A percentile compares a stretch with the other conserved stretches of the same genome.
Evolutionary conservation across 306 rosid species (phyloP).

Genomic region (Canavalia gladiata): DNA sequence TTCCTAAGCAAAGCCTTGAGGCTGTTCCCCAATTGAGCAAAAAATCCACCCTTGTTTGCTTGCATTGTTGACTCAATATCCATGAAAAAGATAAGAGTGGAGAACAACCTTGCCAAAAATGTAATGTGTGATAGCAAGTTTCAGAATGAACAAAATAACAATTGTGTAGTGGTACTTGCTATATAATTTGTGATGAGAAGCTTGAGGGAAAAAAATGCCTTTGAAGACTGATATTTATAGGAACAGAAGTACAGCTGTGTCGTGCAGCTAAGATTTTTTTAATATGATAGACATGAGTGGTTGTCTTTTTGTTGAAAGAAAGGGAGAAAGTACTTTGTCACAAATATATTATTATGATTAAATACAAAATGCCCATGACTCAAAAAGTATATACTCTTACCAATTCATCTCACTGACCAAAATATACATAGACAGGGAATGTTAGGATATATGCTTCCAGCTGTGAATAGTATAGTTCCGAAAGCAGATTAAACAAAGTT

Average conservation of each 20-base stretch:
- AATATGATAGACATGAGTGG: constrained; percentile 52
- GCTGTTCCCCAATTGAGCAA: constrained; percentile 18
- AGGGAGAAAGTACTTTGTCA: constrained; percentile 39
- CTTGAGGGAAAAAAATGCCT: constrained; percentile 50
- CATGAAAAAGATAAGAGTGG: constrained; percentile 50
- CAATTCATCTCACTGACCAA: constrained; percentile 36
- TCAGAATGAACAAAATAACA: constrained; percentile 21
- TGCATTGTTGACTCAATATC: constrained; percentile 58
- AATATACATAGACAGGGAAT: constrained; percentile 43
- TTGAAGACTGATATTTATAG: constrained; percentile 58
- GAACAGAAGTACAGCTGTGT: constrained; percentile 17
- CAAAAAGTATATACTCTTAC: constrained; percentile 26
- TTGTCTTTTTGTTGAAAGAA: constrained; percentile 53
- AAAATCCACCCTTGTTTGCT: constrained; percentile 43
- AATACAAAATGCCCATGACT: constrained; percentile 52
- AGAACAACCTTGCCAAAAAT: neutral
- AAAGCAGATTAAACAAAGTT: constrained; percentile 37
- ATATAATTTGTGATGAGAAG: constrained; percentile 16
- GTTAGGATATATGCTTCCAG: constrained; percentile 38
- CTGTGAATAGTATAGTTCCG: constrained; percentile 24
- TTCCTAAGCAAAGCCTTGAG: constrained; percentile 55
- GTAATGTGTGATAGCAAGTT: constrained; percentile 2
- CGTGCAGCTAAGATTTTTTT: constrained; percentile 41
- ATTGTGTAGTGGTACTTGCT: neutral
- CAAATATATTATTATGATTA: constrained; percentile 38